Evolutionary conservation across 2,329 filamentous ascomycete species (phyloP).

Genomic region (Raffaelea arxii): DNA sequence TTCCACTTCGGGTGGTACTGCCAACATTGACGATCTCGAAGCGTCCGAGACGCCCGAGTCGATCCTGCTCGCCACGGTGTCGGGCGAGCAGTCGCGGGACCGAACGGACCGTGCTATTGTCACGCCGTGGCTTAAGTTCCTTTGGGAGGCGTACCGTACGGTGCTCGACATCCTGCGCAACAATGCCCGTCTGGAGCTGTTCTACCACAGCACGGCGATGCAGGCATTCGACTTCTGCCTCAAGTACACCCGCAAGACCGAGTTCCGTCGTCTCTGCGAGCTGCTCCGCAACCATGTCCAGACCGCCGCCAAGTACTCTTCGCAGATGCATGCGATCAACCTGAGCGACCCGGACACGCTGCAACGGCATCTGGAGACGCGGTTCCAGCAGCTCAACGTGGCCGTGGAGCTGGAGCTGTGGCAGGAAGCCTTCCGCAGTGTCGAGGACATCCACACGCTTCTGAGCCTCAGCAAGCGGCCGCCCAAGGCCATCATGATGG

Average conservation of each 20-base stretch:
- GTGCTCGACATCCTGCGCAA: slow-evolving; percentile 98
- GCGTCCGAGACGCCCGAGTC: slow-evolving; percentile 97
- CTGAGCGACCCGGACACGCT: slow-evolving; percentile 94
- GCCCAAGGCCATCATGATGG: slow-evolving; percentile 99
- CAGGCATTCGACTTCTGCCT: slow-evolving; percentile 99
- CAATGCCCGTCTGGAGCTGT: slow-evolving; percentile 92
- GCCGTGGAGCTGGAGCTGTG: slow-evolving; percentile 95
- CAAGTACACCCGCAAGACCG: slow-evolving; percentile 97
- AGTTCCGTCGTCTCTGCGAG: slow-evolving; percentile 97
- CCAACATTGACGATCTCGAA: slow-evolving; percentile 88
- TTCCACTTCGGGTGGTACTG: no score
- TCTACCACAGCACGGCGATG: slow-evolving; percentile 96
- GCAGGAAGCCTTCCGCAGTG: slow-evolving; percentile 98
- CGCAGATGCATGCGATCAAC: slow-evolving; percentile 99
- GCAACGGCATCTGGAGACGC: slow-evolving; percentile 93
- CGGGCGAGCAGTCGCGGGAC: slow-evolving; percentile 93
- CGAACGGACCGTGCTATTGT: slow-evolving; percentile 97
- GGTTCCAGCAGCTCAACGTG: slow-evolving; percentile 97
- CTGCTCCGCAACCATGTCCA: slow-evolving; percentile 96
- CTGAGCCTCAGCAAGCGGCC: slow-evolving; percentile 96
- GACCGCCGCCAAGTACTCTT: slow-evolving; percentile 97
- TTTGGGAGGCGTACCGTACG: slow-evolving; percentile 98
- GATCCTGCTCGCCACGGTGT: slow-evolving; percentile 93
- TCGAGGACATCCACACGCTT: slow-evolving; percentile 97
- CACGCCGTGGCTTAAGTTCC: slow-evolving; percentile 97